These are phyloP conservation scores for Colletotrichum sp. DNA, from an alignment of 2,329 filamentous ascomycete genomes.

Conservation along the genomic window DNA sequence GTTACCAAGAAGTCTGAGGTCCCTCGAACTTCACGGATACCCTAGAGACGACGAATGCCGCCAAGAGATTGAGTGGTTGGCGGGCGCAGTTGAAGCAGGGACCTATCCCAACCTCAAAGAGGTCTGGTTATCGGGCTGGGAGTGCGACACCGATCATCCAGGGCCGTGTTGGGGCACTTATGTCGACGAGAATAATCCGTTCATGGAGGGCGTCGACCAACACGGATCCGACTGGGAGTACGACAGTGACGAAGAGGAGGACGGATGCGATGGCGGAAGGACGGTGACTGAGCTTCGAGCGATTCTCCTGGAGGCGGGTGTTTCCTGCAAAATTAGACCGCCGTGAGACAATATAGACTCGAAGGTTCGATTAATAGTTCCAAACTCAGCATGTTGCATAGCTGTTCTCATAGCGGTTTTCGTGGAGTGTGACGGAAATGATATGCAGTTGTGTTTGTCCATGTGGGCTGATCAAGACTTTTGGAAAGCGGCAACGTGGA, in stretches of 20 bases:
- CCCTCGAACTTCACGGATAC: neutral
- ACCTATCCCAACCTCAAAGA: neutral
- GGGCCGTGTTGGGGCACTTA: neutral
- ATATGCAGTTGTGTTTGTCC: rapidly evolving
- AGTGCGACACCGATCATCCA: neutral
- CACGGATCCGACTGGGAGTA: neutral
- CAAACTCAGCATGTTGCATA: neutral
- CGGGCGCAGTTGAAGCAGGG: neutral
- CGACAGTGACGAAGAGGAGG: neutral
- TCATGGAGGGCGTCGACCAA: neutral
- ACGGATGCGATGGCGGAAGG: neutral
- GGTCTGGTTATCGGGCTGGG: neutral
- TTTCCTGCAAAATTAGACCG: neutral
- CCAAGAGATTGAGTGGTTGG: neutral
- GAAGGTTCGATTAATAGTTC: rapidly evolving
- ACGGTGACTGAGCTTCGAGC: neutral
- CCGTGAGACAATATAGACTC: rapidly evolving
- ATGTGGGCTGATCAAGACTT: neutral
- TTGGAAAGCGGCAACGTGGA: neutral
- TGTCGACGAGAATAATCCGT: neutral
- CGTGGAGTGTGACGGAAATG: rapidly evolving
- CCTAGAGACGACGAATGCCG: neutral
- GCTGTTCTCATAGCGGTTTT: neutral
- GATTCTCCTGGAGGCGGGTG: neutral
- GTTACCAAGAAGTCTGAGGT: neutral